Percentiles rank a stretch among this genome's conserved stretches.
Evolutionary conservation across 2,329 filamentous ascomycete species (phyloP).

Genomic region (Aspergillus pseudoviridinutans): DNA sequence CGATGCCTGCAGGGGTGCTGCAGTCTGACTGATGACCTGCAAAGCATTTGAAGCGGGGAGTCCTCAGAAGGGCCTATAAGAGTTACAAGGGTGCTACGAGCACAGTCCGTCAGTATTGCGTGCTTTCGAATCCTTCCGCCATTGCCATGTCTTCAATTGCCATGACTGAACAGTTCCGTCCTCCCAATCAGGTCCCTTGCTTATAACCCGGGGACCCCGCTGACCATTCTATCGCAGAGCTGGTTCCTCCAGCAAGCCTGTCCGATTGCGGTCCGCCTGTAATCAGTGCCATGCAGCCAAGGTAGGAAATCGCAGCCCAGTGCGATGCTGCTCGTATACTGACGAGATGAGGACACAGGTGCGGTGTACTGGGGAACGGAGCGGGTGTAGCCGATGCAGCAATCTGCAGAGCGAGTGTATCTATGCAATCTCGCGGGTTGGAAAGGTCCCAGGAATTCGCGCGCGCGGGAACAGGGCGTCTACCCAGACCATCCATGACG

Average conservation of each 20-base stretch:
- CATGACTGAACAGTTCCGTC: neutral
- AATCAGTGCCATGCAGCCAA: constrained; percentile 3
- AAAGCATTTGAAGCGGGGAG: neutral
- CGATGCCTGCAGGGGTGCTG: neutral
- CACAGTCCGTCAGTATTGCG: neutral
- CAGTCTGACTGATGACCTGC: neutral
- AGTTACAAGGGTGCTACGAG: neutral
- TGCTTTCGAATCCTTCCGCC: neutral
- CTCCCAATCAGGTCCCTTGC: neutral
- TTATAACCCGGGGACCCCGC: neutral
- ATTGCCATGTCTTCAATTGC: neutral
- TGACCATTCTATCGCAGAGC: neutral
- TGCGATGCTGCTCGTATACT: neutral
- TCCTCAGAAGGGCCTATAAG: neutral
- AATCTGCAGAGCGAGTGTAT: neutral
- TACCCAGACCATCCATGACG: neutral
- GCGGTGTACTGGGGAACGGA: neutral
- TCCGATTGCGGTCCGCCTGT: neutral
- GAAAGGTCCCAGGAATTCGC: neutral
- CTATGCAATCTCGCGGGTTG: neutral
- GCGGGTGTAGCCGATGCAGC: neutral
- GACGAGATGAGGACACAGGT: neutral
- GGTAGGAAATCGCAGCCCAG: neutral
- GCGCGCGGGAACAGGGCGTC: neutral
- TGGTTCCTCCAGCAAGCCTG: constrained; percentile 1